Percentiles rank a stretch among this genome's conserved stretches.
phyloP scores from a whole-genome alignment of 768 basidiomycete genomes.

The Kondoa malvinella region DNA sequence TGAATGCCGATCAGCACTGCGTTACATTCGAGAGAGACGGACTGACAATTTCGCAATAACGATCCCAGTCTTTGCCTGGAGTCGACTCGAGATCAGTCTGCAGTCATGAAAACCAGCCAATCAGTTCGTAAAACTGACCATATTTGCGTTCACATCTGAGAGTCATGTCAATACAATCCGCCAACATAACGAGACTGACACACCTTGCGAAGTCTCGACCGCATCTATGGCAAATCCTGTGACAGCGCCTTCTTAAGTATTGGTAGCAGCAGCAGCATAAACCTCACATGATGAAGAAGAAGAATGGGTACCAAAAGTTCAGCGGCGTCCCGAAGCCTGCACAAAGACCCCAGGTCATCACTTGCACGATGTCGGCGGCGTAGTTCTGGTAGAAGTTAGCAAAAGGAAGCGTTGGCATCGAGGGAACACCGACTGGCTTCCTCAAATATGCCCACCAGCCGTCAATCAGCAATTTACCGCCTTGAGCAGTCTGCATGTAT shows the following conservation, averaged over 20 bases:
- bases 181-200: conserved; percentile 21
- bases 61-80: conserved; percentile 23
- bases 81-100: too few relatives aligned
- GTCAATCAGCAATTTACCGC: conserved; percentile 73
- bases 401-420: neutral
- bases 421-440: conserved; percentile 52
- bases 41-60: conserved; percentile 17
- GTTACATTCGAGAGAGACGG: conserved; percentile 1
- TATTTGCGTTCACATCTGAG: conserved; percentile 26
- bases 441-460: conserved; percentile 91
- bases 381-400: conserved; percentile 49
- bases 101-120: neutral
- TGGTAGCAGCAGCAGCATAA: neutral
- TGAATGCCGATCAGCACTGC: neutral
- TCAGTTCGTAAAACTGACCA: neutral
- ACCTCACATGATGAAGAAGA: conserved; percentile 65
- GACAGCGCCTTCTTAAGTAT: too few relatives aligned
- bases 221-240: conserved; percentile 57
- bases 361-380: conserved; percentile 53
- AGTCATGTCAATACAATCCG: too few relatives aligned
- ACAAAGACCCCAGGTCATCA: conserved; percentile 22
- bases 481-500: conserved; percentile 83
- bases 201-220: conserved; percentile 85
- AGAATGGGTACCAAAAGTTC: conserved; percentile 90
- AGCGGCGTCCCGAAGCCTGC: conserved; percentile 39